phyloP scores from a whole-genome alignment of 2,329 filamentous ascomycete species.

The Ophiostoma novo-ulmi region DNA sequence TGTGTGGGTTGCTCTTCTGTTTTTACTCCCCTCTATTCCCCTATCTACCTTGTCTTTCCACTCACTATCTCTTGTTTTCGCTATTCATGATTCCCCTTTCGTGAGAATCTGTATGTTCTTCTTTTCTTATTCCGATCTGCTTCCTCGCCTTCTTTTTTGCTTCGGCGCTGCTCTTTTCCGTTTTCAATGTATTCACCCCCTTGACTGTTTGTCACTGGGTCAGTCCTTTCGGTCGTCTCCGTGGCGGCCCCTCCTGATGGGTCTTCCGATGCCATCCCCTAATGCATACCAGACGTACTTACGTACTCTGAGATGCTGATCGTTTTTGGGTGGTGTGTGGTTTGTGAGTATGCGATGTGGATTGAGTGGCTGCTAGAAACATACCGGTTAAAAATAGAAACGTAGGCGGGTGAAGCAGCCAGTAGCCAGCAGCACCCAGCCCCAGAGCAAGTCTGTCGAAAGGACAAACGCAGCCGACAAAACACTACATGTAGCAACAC shows the following conservation, averaged over 20 bases:
- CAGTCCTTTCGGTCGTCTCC: slow-evolving; percentile 9
- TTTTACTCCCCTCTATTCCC: not conserved
- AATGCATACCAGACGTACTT: not conserved
- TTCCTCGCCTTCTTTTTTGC: not conserved
- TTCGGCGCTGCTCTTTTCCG: not conserved
- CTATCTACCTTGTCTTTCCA: not conserved
- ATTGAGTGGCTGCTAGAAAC: not conserved
- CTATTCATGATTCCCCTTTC: not conserved
- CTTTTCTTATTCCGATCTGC: not conserved
- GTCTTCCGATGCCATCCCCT: slow-evolving; percentile 1
- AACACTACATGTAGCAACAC: not conserved
- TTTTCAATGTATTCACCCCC: not conserved
- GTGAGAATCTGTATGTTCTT: not conserved
- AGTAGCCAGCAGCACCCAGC: not conserved
- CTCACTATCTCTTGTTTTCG: not conserved
- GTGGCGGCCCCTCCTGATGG: slow-evolving; percentile 4
- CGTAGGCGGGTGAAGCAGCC: not conserved
- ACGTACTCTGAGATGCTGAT: not conserved
- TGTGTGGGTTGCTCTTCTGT: not conserved
- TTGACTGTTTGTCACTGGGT: not conserved
- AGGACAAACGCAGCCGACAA: not conserved
- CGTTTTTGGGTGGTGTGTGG: not conserved
- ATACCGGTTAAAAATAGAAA: slow-evolving; percentile 13
- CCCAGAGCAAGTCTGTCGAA: not conserved
- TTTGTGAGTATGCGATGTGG: not conserved